Evolutionary conservation across 1,139 yeast genomes (phyloP).

Genomic region (Nadsonia commutata): DNA sequence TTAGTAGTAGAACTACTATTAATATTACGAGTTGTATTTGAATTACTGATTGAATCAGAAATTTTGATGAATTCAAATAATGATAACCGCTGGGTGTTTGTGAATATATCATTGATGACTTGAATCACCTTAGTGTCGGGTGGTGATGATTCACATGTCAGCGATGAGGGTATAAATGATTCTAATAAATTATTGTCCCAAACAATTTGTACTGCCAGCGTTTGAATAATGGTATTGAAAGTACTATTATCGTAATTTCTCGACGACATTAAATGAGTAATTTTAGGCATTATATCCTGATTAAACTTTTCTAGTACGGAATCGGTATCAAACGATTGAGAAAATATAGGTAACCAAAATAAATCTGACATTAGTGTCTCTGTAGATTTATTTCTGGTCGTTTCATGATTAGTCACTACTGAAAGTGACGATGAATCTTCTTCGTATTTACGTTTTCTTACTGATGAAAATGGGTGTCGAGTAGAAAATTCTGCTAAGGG

Average conservation of each 20-base stretch:
- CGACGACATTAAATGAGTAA: background rate
- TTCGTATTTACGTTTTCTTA: constrained; percentile 1
- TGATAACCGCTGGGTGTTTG: constrained; percentile 5
- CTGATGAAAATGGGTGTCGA: background rate
- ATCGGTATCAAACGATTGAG: background rate
- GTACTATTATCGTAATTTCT: constrained; percentile 3
- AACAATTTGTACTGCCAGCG: constrained; percentile 26
- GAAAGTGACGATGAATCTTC: background rate
- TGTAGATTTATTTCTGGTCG: background rate
- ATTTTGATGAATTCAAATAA: constrained; percentile 7
- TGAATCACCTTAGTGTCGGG: constrained; percentile 9
- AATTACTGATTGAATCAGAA: constrained; percentile 5
- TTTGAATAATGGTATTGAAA: constrained; percentile 1
- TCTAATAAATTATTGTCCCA: constrained; percentile 26
- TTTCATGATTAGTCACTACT: constrained; percentile 2
- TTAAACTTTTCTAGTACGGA: background rate
- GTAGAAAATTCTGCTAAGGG: background rate
- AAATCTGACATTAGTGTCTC: background rate
- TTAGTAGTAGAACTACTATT: too few species aligned
- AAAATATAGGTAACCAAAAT: background rate
- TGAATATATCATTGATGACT: constrained; percentile 7
- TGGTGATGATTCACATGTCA: background rate
- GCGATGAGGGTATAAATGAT: constrained; percentile 8
- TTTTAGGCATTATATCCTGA: background rate
- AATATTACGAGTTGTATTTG: too few species aligned